Conservation (phyloP, 768 basidiomycete species). For the Lactifluus echinatus region DNA sequence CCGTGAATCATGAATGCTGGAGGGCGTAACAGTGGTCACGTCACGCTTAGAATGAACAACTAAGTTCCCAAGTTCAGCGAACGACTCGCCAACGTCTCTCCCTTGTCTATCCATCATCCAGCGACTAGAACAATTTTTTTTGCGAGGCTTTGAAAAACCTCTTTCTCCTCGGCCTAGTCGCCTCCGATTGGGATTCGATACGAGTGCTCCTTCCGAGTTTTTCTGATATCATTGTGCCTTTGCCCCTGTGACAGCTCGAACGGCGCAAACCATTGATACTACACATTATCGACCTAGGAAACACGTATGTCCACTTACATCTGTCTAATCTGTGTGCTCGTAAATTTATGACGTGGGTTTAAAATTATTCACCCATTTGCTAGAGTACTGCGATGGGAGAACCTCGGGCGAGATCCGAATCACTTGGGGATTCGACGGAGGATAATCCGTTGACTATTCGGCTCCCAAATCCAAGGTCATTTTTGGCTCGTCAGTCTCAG, state of each 20-base stretch:
- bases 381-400: slow-evolving; percentile 12
- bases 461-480: slow-evolving; percentile 60
- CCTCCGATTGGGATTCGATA: slow-evolving; percentile 12
- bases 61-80: slow-evolving; percentile 23
- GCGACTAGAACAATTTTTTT: slow-evolving; percentile 3
- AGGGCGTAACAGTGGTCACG: slow-evolving; percentile 20
- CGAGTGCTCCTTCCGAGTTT: neutral
- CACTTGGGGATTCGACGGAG: slow-evolving; percentile 28
- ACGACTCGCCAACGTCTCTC: slow-evolving; percentile 18
- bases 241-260: neutral
- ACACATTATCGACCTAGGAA: slow-evolving; percentile 2
- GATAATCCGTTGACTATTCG: slow-evolving; percentile 45
- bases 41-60: slow-evolving; percentile 24
- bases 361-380: slow-evolving; percentile 1
- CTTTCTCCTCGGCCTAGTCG: neutral
- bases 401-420: slow-evolving; percentile 26
- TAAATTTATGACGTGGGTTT: neutral
- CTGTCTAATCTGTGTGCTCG: neutral
- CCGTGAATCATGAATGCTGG: neutral
- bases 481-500: slow-evolving; percentile 59
- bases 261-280: slow-evolving; percentile 5
- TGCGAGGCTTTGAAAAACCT: neutral
- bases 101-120: slow-evolving; percentile 15
- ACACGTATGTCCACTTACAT: slow-evolving; percentile 1
- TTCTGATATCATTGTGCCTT: slow-evolving; percentile 6